These are phyloP conservation scores for Meyerozyma athensensis DNA, from an alignment of 1,139 yeast genomes.

Conservation along the genomic window DNA sequence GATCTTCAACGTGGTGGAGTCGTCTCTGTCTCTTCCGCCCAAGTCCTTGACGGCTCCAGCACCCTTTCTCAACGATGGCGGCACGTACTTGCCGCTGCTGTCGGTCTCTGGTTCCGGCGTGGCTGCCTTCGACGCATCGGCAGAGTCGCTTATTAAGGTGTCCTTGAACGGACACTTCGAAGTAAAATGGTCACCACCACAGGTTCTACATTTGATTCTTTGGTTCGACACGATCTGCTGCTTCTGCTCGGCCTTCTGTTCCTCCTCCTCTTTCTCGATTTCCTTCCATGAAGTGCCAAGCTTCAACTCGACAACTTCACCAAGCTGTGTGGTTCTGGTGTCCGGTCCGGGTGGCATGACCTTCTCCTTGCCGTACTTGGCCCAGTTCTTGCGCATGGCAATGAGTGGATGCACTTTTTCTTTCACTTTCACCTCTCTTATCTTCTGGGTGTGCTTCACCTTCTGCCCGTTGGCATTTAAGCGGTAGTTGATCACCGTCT, in stretches of 20 bases:
- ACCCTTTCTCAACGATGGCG: slow-evolving; percentile 73
- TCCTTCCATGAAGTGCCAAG: slow-evolving; percentile 74
- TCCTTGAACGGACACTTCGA: slow-evolving; percentile 95
- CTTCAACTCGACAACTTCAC: slow-evolving; percentile 72
- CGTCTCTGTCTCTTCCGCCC: slow-evolving; percentile 65
- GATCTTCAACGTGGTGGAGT: slow-evolving; percentile 81
- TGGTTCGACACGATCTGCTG: slow-evolving; percentile 45
- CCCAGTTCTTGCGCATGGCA: slow-evolving; percentile 70
- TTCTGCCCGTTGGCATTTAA: slow-evolving; percentile 77
- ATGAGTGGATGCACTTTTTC: slow-evolving; percentile 78
- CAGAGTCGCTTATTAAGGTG: slow-evolving; percentile 59
- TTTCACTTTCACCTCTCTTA: slow-evolving; percentile 69
- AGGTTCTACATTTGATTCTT: slow-evolving; percentile 73
- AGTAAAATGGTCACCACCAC: slow-evolving; percentile 90
- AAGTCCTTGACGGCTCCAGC: slow-evolving; percentile 47
- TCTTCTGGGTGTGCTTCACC: slow-evolving; percentile 80
- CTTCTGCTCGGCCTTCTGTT: slow-evolving; percentile 50
- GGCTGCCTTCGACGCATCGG: slow-evolving; percentile 27
- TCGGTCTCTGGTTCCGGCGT: slow-evolving; percentile 29
- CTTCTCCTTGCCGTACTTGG: slow-evolving; percentile 71
- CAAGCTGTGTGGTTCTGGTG: slow-evolving; percentile 80
- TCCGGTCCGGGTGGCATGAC: slow-evolving; percentile 82
- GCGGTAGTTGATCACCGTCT: slow-evolving; percentile 77
- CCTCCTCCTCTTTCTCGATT: slow-evolving; percentile 50
- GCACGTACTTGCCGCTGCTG: slow-evolving; percentile 56